Evolutionary conservation across 1,284 basidiomycete species (phyloP).

Genomic region (Papiliotrema flavescens): DNA sequence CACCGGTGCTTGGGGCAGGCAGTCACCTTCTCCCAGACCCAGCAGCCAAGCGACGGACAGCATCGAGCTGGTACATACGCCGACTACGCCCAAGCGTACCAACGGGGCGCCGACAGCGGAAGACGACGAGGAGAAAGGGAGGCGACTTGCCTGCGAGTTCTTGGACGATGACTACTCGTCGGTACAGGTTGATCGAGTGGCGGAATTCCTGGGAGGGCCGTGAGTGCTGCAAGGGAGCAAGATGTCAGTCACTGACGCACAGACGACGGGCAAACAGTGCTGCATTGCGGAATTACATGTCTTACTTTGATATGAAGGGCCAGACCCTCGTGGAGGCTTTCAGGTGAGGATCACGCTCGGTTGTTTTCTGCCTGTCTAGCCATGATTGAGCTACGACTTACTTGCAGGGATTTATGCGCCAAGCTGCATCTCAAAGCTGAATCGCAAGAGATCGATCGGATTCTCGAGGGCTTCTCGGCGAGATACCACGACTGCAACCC

Average conservation of each 20-base stretch:
- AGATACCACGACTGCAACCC: conserved; percentile 92
- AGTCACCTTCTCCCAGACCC: neutral
- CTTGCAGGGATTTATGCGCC: conserved; percentile 71
- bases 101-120: neutral
- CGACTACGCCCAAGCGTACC: neutral
- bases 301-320: conserved; percentile 80
- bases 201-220: conserved; percentile 90
- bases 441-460: conserved; percentile 96
- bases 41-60: neutral
- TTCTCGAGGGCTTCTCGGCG: conserved; percentile 83
- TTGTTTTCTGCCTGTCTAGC: neutral
- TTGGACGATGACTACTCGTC: conserved; percentile 85
- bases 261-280: conserved; percentile 72
- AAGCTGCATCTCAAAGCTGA: conserved; percentile 93
- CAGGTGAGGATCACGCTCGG: conserved; percentile 55
- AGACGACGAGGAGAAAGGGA: conserved; percentile 59
- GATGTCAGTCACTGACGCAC: conserved; percentile 1
- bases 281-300: conserved; percentile 75
- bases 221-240: conserved; percentile 52
- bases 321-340: conserved; percentile 85
- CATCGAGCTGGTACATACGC: conserved; percentile 1
- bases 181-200: conserved; percentile 82
- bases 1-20: conserved; percentile 40
- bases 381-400: neutral
- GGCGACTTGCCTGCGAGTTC: conserved; percentile 70